phyloP scores from a whole-genome alignment of 2,329 filamentous ascomycete species.

The Ceratocystis ficicola region DNA sequence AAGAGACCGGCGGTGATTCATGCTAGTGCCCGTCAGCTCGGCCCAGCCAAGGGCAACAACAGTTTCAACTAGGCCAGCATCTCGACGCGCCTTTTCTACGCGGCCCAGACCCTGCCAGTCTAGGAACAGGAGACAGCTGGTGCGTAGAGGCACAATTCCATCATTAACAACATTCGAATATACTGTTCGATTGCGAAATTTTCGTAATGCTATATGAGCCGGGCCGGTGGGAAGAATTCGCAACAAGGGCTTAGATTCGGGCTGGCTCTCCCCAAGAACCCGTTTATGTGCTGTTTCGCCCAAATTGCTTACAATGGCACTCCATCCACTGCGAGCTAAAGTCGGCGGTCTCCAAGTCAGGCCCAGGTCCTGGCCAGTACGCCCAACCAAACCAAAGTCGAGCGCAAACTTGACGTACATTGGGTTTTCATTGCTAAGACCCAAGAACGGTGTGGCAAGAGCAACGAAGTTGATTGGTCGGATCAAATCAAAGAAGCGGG shows the following conservation, averaged over 20 bases:
- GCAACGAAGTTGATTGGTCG: conserved; percentile 82
- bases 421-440: conserved; percentile 92
- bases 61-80: conserved; percentile 84
- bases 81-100: conserved; percentile 85
- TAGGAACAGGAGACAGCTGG: conserved; percentile 88
- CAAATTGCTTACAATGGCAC: conserved; percentile 70
- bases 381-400: conserved; percentile 90
- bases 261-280: conserved; percentile 49
- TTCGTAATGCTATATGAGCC: conserved; percentile 72
- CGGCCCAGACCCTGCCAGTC: conserved; percentile 91
- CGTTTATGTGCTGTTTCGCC: conserved; percentile 54
- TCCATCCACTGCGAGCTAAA: conserved; percentile 75
- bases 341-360: conserved; percentile 88
- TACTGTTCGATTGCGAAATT: conserved; percentile 80
- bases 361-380: conserved; percentile 88
- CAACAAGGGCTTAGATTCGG: conserved; percentile 76
- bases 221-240: conserved; percentile 84
- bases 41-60: conserved; percentile 91
- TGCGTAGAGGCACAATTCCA: conserved; percentile 86
- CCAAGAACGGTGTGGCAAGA: conserved; percentile 76
- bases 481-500: conserved; percentile 76
- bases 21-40: conserved; percentile 67
- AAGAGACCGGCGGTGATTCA: conserved; percentile 36
- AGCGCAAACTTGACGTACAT: conserved; percentile 94
- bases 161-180: conserved; percentile 98